Base-by-base conservation (phyloP, 306 rosid genomes). In the Cucurbita ficifolia region DNA sequence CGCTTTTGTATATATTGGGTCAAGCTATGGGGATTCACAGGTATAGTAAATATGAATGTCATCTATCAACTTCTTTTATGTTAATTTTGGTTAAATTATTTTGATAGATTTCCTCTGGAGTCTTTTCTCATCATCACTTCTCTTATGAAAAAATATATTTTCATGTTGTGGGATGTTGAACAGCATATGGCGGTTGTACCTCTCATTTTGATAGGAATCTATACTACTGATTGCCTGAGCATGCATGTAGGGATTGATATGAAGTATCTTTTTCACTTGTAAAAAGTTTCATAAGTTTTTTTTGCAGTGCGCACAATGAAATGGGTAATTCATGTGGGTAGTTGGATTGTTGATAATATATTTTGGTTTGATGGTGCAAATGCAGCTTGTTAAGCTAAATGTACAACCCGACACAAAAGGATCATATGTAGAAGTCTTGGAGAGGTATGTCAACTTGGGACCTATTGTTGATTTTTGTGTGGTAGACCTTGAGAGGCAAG, bases 401-500 rank as follows among this genome's bases (percentile, higher is more conserved):
- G 78, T 85, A 63, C 97, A 88, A 56, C 96, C 96, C 7, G 99
- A 95, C 79, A 75, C 89, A 56, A 95, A 91, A 88, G 99, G 99
- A 75, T 95, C 96, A 7, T 89, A 86, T 75, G 99, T 95, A 49
- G 96, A 95, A 78, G 96, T 89, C 48, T 73, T 89, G 86, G 99
- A 95, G 82, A 84, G 96, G 81, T 95, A 88, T 72, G 96, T 91
- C 72, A 95, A 95, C 77, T 89, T 95, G 89, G 99, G 97, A 79
- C 99, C 99, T 18, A 95, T 95, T 59, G 96, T 85, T 77, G 99
- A 95, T 85, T 88, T 95, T 77, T 95, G 97, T 78, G 97, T 95
- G 72, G 97, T 95, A 75, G 99, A 95, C 84, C 96, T 91, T 71
- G 99, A 95, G 78, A 89, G 99, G 85, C 99, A 95, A 89, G 99